A percentile compares a stretch with the other conserved stretches of the same genome.
These are phyloP conservation scores for Morella rubra DNA, from an alignment of 306 rosid genomes.

Conservation along the genomic window DNA sequence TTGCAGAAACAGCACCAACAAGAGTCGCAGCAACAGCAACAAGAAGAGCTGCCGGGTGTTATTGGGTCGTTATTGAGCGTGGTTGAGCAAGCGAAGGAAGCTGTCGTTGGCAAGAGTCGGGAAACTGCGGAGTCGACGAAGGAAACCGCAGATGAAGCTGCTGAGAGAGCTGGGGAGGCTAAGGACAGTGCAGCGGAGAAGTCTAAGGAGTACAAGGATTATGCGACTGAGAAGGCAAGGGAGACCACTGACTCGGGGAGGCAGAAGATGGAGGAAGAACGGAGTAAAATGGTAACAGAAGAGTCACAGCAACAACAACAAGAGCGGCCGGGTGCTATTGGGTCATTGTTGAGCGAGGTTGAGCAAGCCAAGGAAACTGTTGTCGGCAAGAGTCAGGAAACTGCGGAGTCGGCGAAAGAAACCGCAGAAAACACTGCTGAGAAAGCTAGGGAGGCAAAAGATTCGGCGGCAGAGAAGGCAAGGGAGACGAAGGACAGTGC, in stretches of 20 bases:
- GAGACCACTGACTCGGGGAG: slow-evolving; percentile 26
- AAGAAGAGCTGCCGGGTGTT: slow-evolving; percentile 48
- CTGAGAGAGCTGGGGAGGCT: background rate
- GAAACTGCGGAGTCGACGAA: slow-evolving; percentile 12
- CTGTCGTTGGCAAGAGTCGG: slow-evolving; percentile 57
- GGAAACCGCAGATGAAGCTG: background rate
- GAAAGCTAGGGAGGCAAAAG: background rate
- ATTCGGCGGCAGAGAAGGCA: background rate
- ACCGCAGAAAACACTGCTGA: background rate
- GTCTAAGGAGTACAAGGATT: slow-evolving; percentile 15
- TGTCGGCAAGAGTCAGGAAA: slow-evolving; percentile 49
- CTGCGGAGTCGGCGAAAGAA: slow-evolving; percentile 7
- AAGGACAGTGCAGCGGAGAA: slow-evolving; percentile 22
- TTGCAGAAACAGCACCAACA: slow-evolving; percentile 25
- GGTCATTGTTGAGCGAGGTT: slow-evolving; percentile 31
- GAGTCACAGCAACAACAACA: too few relatives aligned
- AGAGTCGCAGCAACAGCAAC: slow-evolving; percentile 19
- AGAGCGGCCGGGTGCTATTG: too few relatives aligned
- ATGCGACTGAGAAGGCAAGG: slow-evolving; percentile 23
- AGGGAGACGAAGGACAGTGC: slow-evolving; percentile 18
- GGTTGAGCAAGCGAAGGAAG: slow-evolving; percentile 66
- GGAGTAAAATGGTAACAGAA: background rate
- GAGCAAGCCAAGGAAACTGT: slow-evolving; percentile 69
- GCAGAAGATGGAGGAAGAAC: slow-evolving; percentile 25
- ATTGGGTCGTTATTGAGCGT: slow-evolving; percentile 50